Percentiles rank a stretch among this genome's conserved stretches.
Evolutionary conservation across 495 filamentous ascomycete species (phyloP).

Genomic region (Xylaria bambusicola): DNA sequence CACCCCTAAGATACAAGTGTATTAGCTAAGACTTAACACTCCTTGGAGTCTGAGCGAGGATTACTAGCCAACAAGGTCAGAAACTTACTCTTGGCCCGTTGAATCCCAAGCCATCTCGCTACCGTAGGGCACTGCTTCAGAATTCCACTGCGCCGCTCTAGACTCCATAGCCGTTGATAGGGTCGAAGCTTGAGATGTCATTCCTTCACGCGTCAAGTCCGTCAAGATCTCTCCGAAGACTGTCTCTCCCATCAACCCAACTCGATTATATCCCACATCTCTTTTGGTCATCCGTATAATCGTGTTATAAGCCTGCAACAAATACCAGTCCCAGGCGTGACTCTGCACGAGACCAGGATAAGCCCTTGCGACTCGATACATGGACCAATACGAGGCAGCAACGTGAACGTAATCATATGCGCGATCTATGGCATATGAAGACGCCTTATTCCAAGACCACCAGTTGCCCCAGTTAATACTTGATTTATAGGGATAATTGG

Average conservation of each 20-base stretch:
- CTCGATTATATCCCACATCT: constrained; percentile 34
- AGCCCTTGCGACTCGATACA: constrained; percentile 50
- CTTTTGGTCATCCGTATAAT: constrained; percentile 27
- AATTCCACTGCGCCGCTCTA: constrained; percentile 46
- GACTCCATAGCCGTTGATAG: constrained; percentile 44
- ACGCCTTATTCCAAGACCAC: constrained; percentile 44
- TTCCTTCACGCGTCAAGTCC: constrained; percentile 46
- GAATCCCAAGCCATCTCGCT: constrained; percentile 60
- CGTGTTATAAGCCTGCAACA: constrained; percentile 46
- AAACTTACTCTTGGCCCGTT: constrained; percentile 50
- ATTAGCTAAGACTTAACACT: not conserved
- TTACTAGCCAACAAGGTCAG: no score
- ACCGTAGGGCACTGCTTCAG: constrained; percentile 49
- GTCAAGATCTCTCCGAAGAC: constrained; percentile 49
- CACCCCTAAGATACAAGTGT: constrained; percentile 30
- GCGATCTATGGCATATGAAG: constrained; percentile 44
- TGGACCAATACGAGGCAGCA: constrained; percentile 49
- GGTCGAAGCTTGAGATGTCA: constrained; percentile 36
- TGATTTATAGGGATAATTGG: constrained; percentile 39
- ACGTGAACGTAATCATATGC: constrained; percentile 59
- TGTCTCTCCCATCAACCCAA: constrained; percentile 57
- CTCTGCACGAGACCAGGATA: constrained; percentile 39
- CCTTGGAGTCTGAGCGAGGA: not conserved
- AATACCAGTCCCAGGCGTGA: constrained; percentile 50
- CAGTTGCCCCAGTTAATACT: constrained; percentile 43